These are phyloP conservation scores for Aspergillus floridensis DNA, from an alignment of 2,329 filamentous ascomycete genomes.

Conservation along the genomic window DNA sequence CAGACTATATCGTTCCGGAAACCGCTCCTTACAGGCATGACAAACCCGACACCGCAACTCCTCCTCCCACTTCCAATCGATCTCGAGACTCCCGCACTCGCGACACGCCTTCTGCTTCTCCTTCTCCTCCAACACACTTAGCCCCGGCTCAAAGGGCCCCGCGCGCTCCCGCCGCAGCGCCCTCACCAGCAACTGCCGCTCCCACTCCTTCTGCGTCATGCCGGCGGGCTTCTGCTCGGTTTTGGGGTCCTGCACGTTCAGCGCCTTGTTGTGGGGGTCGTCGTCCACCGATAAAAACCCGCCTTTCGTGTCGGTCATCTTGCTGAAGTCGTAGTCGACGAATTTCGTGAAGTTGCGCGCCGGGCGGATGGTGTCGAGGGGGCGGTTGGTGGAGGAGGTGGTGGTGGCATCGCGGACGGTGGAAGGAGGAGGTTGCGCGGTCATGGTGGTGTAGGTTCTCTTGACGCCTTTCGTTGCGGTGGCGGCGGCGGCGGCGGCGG, in stretches of 20 bases:
- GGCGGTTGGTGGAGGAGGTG: slow-evolving; percentile 34
- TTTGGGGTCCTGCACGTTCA: slow-evolving; percentile 56
- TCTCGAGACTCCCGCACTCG: slow-evolving; percentile 80
- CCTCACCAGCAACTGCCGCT: slow-evolving; percentile 71
- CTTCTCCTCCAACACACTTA: slow-evolving; percentile 69
- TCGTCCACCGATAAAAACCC: slow-evolving; percentile 90
- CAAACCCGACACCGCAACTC: slow-evolving; percentile 75
- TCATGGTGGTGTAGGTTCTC: slow-evolving; percentile 66
- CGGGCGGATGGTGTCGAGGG: slow-evolving; percentile 61
- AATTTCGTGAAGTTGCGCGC: slow-evolving; percentile 88
- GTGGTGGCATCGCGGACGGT: slow-evolving; percentile 63
- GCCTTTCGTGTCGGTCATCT: slow-evolving; percentile 97
- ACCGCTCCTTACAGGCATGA: slow-evolving; percentile 79
- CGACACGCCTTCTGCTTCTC: slow-evolving; percentile 70
- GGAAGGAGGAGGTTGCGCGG: slow-evolving; percentile 54
- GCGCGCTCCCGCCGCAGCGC: slow-evolving; percentile 70
- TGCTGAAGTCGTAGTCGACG: slow-evolving; percentile 96
- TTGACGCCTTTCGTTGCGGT: slow-evolving; percentile 61
- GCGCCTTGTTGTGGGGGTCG: slow-evolving; percentile 81
- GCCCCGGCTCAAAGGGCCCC: slow-evolving; percentile 82
- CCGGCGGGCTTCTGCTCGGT: slow-evolving; percentile 70
- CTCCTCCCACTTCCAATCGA: slow-evolving; percentile 94
- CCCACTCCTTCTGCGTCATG: slow-evolving; percentile 92
- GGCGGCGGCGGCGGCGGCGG: slow-evolving; percentile 13
- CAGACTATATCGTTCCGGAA: slow-evolving; percentile 88